phyloP scores from a whole-genome alignment of 2,329 filamentous ascomycete genomes.

The Tolypocladium tropicale region DNA sequence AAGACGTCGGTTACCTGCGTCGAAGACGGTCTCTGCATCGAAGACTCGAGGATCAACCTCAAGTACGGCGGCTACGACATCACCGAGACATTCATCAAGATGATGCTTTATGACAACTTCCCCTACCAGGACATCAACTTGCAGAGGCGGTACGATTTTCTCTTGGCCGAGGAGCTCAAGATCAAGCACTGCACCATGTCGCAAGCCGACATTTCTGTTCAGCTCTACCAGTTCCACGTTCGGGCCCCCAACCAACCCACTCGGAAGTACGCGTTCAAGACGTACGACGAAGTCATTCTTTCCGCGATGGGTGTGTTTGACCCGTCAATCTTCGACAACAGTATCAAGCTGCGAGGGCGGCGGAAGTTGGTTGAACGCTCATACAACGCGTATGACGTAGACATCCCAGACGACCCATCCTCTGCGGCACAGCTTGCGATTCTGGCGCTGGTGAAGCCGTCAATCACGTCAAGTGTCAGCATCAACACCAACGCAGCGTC shows the following conservation, averaged over 20 bases:
- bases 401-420: slow-evolving; percentile 75
- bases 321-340: slow-evolving; percentile 76
- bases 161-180: slow-evolving; percentile 92
- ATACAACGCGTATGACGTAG: slow-evolving; percentile 86
- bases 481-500: slow-evolving; percentile 28
- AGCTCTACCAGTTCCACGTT: slow-evolving; percentile 82
- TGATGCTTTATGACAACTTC: slow-evolving; percentile 95
- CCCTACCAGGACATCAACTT: slow-evolving; percentile 94
- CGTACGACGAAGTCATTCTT: slow-evolving; percentile 92
- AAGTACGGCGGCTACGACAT: slow-evolving; percentile 91
- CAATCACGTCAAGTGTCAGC: slow-evolving; percentile 30
- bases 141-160: slow-evolving; percentile 77
- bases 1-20: slow-evolving; percentile 97
- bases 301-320: slow-evolving; percentile 92
- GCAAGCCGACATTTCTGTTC: slow-evolving; percentile 80
- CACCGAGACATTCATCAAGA: slow-evolving; percentile 89
- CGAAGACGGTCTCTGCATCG: slow-evolving; percentile 88
- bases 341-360: slow-evolving; percentile 66
- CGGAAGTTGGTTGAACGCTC: slow-evolving; percentile 77
- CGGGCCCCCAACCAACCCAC: slow-evolving; percentile 82
- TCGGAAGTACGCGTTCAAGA: slow-evolving; percentile 89
- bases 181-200: slow-evolving; percentile 87
- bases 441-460: slow-evolving; percentile 49
- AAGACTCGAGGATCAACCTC: slow-evolving; percentile 89
- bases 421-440: slow-evolving; percentile 73